Evolutionary conservation across 2,329 filamentous ascomycete species (phyloP).

Genomic region (Huntiella moniliformis): DNA sequence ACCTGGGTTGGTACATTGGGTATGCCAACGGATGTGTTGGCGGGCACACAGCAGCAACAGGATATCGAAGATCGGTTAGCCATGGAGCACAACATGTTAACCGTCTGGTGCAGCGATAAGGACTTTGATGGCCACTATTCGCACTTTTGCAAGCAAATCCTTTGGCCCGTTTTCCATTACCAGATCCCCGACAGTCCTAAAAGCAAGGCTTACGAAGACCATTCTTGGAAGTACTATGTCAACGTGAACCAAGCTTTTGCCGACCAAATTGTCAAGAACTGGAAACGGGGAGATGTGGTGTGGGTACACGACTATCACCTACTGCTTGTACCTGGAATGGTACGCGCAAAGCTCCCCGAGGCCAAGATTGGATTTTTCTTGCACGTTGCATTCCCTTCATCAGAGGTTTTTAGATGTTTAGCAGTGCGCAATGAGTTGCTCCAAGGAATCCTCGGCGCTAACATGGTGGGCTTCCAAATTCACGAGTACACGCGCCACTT

Average conservation of each 20-base stretch:
- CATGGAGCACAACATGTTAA: slow-evolving; percentile 63
- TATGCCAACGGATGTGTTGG: slow-evolving; percentile 78
- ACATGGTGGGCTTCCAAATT: slow-evolving; percentile 84
- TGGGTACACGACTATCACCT: slow-evolving; percentile 97
- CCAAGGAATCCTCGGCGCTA: slow-evolving; percentile 82
- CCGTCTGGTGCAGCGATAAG: slow-evolving; percentile 73
- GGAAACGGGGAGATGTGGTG: slow-evolving; percentile 81
- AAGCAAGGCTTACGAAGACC: slow-evolving; percentile 94
- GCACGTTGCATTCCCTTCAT: slow-evolving; percentile 87
- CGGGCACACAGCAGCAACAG: slow-evolving; percentile 52
- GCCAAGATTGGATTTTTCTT: slow-evolving; percentile 94
- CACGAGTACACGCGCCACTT: slow-evolving; percentile 88
- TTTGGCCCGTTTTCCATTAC: slow-evolving; percentile 97
- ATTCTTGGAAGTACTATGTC: slow-evolving; percentile 90
- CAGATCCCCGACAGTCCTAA: slow-evolving; percentile 95
- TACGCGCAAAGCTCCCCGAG: slow-evolving; percentile 76
- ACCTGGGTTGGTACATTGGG: slow-evolving; percentile 87
- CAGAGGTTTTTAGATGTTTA: slow-evolving; percentile 84
- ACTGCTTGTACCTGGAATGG: slow-evolving; percentile 70
- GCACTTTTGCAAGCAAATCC: slow-evolving; percentile 92
- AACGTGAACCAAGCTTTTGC: slow-evolving; percentile 87
- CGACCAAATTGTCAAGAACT: slow-evolving; percentile 73
- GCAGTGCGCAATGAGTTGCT: slow-evolving; percentile 73
- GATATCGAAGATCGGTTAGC: slow-evolving; percentile 70
- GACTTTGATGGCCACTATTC: slow-evolving; percentile 90